Conservation (phyloP, 805 yeast genomes). For the Lipomyces anomalus region DNA sequence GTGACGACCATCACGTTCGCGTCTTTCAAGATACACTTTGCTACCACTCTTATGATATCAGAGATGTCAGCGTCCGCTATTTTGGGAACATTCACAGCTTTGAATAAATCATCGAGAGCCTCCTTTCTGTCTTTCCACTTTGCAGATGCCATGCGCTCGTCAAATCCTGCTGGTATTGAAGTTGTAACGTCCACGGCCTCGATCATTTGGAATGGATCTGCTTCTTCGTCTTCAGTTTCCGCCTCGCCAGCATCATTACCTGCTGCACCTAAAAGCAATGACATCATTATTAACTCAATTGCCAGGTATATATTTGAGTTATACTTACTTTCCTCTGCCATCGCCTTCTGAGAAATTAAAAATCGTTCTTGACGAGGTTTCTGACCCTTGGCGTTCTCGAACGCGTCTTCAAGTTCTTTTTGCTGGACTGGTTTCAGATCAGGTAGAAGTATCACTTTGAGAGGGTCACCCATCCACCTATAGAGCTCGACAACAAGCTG, state of each 20-base stretch:
- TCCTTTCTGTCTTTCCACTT: conserved; percentile 94
- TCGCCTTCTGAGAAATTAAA: conserved; percentile 49
- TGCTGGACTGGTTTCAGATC: conserved; percentile 88
- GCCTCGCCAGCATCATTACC: conserved; percentile 25
- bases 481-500: conserved; percentile 61
- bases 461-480: conserved; percentile 64
- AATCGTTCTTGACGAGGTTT: conserved; percentile 47
- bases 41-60: conserved; percentile 54
- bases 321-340: conserved; percentile 33
- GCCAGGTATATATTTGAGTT: too few relatives aligned
- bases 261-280: conserved; percentile 5
- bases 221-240: conserved; percentile 35
- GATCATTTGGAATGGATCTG: conserved; percentile 66
- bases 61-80: conserved; percentile 56
- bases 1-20: conserved; percentile 85
- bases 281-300: too few relatives aligned
- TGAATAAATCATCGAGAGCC: conserved; percentile 55
- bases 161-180: conserved; percentile 60
- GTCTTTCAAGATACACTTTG: conserved; percentile 69
- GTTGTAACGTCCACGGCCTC: conserved; percentile 64
- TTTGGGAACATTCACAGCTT: conserved; percentile 42
- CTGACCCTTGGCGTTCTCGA: conserved; percentile 44
- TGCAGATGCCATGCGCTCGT: conserved; percentile 48
- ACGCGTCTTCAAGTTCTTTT: conserved; percentile 67
- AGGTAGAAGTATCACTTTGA: conserved; percentile 56